A percentile compares a stretch with the other conserved stretches of the same genome.
These are phyloP conservation scores for Diaporthe aspalathi DNA, from an alignment of 2,329 filamentous ascomycete genomes.

Conservation along the genomic window DNA sequence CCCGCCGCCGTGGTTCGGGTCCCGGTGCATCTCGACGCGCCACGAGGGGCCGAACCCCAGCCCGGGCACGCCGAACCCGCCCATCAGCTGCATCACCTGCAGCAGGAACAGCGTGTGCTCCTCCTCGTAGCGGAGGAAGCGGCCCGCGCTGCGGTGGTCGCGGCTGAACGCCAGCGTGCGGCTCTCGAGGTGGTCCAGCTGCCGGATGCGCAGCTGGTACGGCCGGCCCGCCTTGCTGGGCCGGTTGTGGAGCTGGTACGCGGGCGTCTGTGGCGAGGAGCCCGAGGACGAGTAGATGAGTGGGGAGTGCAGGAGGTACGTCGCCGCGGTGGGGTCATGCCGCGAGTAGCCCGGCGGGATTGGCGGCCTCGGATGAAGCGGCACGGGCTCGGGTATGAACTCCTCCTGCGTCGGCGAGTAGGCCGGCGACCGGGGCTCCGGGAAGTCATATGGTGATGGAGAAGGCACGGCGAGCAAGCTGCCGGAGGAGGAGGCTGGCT, in stretches of 20 bases:
- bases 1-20: constrained; percentile 17
- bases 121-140: constrained; percentile 22
- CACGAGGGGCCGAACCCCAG: constrained; percentile 32
- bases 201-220: constrained; percentile 30
- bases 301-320: constrained; percentile 27
- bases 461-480: constrained; percentile 3
- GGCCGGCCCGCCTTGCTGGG: constrained; percentile 28
- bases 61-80: constrained; percentile 23
- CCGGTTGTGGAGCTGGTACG: constrained; percentile 29
- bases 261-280: constrained; percentile 30
- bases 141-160: neutral
- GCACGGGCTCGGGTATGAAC: constrained; percentile 15
- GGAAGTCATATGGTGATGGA: neutral
- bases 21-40: constrained; percentile 33
- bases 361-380: constrained; percentile 24
- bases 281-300: constrained; percentile 34
- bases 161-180: constrained; percentile 29
- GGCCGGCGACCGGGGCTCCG: constrained; percentile 3
- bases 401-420: constrained; percentile 25
- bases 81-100: constrained; percentile 35
- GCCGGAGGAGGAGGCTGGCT: constrained; percentile 4
- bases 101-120: constrained; percentile 31
- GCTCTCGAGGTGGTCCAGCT: constrained; percentile 34
- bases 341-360: constrained; percentile 31
- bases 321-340: constrained; percentile 31